These are phyloP conservation scores for Dryadomyces quercivorus DNA, from an alignment of 2,329 filamentous ascomycete genomes.

Conservation along the genomic window DNA sequence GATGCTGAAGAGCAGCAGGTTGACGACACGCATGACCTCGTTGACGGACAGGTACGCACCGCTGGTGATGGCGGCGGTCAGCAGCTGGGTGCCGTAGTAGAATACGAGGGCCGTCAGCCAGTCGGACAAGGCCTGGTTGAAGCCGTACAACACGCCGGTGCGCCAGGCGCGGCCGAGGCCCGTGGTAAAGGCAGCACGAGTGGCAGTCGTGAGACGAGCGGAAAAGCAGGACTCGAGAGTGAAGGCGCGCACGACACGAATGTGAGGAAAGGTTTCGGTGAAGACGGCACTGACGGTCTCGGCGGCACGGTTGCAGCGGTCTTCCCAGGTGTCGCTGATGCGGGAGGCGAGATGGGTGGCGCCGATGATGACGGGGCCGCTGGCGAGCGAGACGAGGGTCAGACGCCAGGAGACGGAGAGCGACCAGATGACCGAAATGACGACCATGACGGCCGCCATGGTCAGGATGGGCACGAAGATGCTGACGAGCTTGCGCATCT, in stretches of 20 bases:
- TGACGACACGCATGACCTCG: slow-evolving; percentile 61
- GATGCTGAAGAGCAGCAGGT: slow-evolving; percentile 74
- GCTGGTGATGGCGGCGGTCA: slow-evolving; percentile 24
- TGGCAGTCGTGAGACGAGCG: slow-evolving; percentile 44
- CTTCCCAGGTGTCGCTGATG: slow-evolving; percentile 62
- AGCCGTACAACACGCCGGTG: slow-evolving; percentile 60
- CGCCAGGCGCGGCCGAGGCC: slow-evolving; percentile 56
- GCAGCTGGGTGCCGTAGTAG: slow-evolving; percentile 63
- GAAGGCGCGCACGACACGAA: slow-evolving; percentile 65
- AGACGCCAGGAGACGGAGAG: slow-evolving; percentile 66
- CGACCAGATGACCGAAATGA: slow-evolving; percentile 63
- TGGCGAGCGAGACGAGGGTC: slow-evolving; percentile 61
- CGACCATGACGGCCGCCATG: slow-evolving; percentile 53
- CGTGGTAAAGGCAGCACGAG: slow-evolving; percentile 37
- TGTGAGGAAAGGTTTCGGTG: slow-evolving; percentile 64
- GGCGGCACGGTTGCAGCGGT: slow-evolving; percentile 49
- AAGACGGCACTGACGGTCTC: slow-evolving; percentile 50
- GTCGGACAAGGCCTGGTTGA: slow-evolving; percentile 61
- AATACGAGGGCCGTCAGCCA: slow-evolving; percentile 71
- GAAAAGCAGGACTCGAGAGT: slow-evolving; percentile 63
- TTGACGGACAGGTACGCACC: slow-evolving; percentile 30
- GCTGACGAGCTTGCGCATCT: slow-evolving; percentile 73
- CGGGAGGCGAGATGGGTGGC: slow-evolving; percentile 54
- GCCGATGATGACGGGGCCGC: slow-evolving; percentile 55
- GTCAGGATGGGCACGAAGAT: slow-evolving; percentile 63